phyloP scores from a whole-genome alignment of 208 protist species.

The Leishmania braziliensis region DNA sequence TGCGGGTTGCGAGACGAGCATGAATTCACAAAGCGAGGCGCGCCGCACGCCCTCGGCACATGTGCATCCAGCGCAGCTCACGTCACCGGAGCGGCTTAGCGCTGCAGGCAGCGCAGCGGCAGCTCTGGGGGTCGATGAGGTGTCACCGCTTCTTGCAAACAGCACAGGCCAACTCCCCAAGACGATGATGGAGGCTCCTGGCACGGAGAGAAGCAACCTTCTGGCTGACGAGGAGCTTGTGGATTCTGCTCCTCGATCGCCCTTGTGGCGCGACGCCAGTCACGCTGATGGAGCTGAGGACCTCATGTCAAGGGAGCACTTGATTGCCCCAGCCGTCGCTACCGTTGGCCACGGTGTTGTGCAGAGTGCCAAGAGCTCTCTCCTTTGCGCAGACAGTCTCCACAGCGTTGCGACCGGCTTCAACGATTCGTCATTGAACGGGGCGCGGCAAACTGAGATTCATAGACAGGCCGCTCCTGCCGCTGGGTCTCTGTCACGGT shows the following conservation, averaged over 20 bases:
- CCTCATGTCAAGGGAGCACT: background rate
- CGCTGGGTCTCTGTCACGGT: constrained; percentile 8
- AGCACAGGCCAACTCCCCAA: constrained; percentile 4
- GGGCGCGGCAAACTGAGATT: background rate
- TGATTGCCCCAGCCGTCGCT: background rate
- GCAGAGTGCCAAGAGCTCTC: background rate
- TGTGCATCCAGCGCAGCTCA: constrained; percentile 4
- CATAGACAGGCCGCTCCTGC: background rate
- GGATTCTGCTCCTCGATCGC: constrained; percentile 18
- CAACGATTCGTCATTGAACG: constrained; percentile 8
- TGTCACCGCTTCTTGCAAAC: constrained; percentile 13
- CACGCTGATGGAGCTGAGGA: background rate
- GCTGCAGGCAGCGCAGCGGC: background rate
- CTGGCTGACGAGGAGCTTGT: constrained; percentile 15
- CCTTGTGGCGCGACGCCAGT: background rate
- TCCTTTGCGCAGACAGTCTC: background rate
- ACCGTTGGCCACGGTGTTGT: background rate
- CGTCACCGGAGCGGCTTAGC: background rate
- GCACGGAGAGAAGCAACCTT: background rate
- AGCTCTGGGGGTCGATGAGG: background rate
- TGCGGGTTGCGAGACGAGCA: background rate
- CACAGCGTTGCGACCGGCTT: background rate
- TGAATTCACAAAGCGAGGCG: background rate
- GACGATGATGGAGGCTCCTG: background rate
- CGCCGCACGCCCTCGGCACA: constrained; percentile 11